Percentiles rank a stretch among this genome's conserved stretches.
These are phyloP conservation scores for Pleodorina starrii DNA, from an alignment of 139 green algal species.

Conservation along the genomic window DNA sequence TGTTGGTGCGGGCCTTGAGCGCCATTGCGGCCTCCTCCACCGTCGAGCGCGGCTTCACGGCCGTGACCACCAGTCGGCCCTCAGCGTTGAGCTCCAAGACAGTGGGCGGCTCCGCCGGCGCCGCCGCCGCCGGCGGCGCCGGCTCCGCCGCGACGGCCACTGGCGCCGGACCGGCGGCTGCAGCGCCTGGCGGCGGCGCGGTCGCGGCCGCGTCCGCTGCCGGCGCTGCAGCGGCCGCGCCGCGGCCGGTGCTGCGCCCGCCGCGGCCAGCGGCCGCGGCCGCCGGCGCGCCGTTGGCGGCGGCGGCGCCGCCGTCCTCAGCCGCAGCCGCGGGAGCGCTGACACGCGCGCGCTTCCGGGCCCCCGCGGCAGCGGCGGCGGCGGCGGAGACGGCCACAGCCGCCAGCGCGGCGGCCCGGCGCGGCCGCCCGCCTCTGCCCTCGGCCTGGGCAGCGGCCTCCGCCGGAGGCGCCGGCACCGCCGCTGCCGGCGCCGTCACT, in stretches of 20 bases:
- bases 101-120: conserved; percentile 8
- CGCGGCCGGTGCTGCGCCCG: neutral
- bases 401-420: neutral
- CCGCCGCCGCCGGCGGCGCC: neutral
- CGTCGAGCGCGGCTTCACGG: conserved; percentile 37
- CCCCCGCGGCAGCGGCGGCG: neutral
- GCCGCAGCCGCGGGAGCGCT: neutral
- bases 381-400: neutral
- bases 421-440: neutral
- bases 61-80: conserved; percentile 22
- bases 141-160: neutral
- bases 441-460: neutral
- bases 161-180: neutral
- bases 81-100: conserved; percentile 17
- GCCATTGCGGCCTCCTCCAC: neutral
- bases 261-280: neutral
- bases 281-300: neutral
- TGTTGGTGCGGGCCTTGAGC: neutral
- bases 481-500: neutral
- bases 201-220: neutral
- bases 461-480: neutral
- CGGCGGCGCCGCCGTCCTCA: neutral
- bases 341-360: neutral
- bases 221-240: neutral
- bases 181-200: neutral